A percentile compares a stretch with the other conserved stretches of the same genome.
Evolutionary conservation across 495 filamentous ascomycete genomes (phyloP).

Genomic region (Xylaria venustula): DNA sequence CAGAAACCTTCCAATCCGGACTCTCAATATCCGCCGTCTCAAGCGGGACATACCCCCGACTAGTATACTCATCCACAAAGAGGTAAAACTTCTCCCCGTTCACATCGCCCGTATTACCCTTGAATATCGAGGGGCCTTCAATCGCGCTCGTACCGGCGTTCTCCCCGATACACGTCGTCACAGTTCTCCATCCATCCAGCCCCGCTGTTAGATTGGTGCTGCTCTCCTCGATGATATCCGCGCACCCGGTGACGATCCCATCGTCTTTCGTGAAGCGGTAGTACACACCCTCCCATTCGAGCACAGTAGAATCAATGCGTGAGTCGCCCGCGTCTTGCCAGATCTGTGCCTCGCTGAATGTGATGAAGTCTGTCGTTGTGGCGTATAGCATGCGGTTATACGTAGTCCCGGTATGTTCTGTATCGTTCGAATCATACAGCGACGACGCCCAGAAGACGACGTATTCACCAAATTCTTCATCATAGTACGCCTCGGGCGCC

Average conservation of each 20-base stretch:
- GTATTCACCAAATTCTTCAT: conserved; percentile 14
- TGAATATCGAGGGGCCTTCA: conserved; percentile 21
- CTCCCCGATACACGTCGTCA: conserved; percentile 19
- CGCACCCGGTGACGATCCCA: conserved; percentile 16
- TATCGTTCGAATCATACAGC: conserved; percentile 16
- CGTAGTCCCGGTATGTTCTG: conserved; percentile 8
- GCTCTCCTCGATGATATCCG: conserved; percentile 22
- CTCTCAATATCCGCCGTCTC: conserved; percentile 22
- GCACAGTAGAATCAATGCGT: conserved; percentile 22
- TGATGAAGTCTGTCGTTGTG: conserved; percentile 20
- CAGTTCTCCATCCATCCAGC: conserved; percentile 12
- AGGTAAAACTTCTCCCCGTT: conserved; percentile 24
- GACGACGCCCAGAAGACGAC: conserved; percentile 25
- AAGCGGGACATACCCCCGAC: conserved; percentile 23
- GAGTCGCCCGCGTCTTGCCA: conserved; percentile 24
- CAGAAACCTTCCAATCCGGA: conserved; percentile 16
- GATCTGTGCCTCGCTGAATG: conserved; percentile 21
- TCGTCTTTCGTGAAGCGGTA: conserved; percentile 29
- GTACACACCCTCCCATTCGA: conserved; percentile 15
- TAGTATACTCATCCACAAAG: conserved; percentile 19
- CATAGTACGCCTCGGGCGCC: conserved; percentile 26
- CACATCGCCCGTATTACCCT: conserved; percentile 17
- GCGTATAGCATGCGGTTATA: conserved; percentile 24
- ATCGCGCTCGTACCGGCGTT: conserved; percentile 18
- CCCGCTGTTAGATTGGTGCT: conserved; percentile 5